Conservation (phyloP, 169 alveolate genomes). For the Plasmodium knowlesi region DNA sequence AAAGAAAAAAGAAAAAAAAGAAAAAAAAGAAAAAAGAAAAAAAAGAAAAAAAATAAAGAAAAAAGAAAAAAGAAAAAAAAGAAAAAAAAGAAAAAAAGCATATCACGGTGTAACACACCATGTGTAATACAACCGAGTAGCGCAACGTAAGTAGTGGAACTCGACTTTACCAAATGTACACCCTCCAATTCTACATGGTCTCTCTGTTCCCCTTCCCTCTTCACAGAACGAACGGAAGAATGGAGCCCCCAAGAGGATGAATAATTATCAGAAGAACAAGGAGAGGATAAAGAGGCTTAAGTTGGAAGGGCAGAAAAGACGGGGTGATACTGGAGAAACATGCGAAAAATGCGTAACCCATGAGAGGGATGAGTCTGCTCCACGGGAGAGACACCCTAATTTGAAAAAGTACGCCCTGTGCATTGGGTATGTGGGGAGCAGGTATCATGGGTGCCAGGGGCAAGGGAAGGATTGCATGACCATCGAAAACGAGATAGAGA, state of each 20-base stretch:
- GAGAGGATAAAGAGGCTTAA: neutral
- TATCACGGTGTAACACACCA: neutral
- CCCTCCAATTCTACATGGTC: neutral
- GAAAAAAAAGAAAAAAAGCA: too few species aligned
- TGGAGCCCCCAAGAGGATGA: neutral
- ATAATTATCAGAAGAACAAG: neutral
- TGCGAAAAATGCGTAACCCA: neutral
- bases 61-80: too few species aligned
- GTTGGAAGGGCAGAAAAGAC: neutral
- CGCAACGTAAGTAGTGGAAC: neutral
- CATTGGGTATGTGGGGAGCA: constrained; percentile 84
- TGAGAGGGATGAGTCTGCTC: neutral
- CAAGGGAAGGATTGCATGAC: constrained; percentile 82
- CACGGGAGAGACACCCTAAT: neutral
- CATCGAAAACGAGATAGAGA: constrained; percentile 83
- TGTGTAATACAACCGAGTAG: neutral
- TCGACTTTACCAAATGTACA: neutral
- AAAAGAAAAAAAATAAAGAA: too few species aligned
- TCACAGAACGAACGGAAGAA: neutral
- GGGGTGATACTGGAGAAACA: neutral
- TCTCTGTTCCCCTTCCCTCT: neutral
- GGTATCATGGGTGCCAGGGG: constrained; percentile 88
- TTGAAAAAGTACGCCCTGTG: constrained; percentile 77
- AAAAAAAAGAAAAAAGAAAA: too few species aligned
- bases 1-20: too few species aligned